A percentile compares a stretch with the other conserved stretches of the same genome.
These are phyloP conservation scores for Myxozyma nipponensis DNA, from an alignment of 805 yeast species.

Conservation along the genomic window DNA sequence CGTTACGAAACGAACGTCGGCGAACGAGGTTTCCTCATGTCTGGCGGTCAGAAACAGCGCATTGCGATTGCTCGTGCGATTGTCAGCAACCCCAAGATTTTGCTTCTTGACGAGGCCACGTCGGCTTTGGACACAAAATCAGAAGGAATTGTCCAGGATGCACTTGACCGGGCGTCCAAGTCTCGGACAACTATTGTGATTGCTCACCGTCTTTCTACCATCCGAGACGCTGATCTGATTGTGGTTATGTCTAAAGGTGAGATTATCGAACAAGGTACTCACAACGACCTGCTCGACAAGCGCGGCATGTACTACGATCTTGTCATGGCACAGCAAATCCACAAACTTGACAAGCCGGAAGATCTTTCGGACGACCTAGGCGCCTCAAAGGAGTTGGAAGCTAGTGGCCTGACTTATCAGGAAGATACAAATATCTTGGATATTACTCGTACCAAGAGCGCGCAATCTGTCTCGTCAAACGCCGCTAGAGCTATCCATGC, in stretches of 20 bases:
- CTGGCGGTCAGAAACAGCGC: conserved; percentile 67
- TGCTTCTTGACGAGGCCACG: conserved; percentile 63
- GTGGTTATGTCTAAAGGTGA: conserved; percentile 45
- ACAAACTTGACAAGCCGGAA: conserved; percentile 6
- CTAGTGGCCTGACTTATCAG: not conserved
- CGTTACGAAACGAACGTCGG: conserved; percentile 51
- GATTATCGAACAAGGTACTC: conserved; percentile 43
- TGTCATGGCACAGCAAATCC: conserved; percentile 33
- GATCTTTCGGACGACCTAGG: not conserved
- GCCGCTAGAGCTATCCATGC: not conserved
- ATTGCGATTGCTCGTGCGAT: conserved; percentile 63
- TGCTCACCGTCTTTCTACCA: conserved; percentile 52
- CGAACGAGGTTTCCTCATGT: conserved; percentile 54
- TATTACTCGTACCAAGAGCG: conserved; percentile 13
- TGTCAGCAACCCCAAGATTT: conserved; percentile 50
- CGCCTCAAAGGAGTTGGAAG: not conserved
- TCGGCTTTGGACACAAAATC: conserved; percentile 61
- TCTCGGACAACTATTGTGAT: conserved; percentile 47
- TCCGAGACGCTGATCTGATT: conserved; percentile 47
- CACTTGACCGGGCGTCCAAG: conserved; percentile 39
- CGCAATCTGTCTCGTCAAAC: conserved; percentile 11
- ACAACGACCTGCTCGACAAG: conserved; percentile 33
- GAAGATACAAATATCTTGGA: conserved; percentile 21
- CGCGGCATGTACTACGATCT: conserved; percentile 31
- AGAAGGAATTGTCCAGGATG: conserved; percentile 57